Evolutionary conservation across 1,139 yeast species (phyloP).

Genomic region (Diutina catenulata): DNA sequence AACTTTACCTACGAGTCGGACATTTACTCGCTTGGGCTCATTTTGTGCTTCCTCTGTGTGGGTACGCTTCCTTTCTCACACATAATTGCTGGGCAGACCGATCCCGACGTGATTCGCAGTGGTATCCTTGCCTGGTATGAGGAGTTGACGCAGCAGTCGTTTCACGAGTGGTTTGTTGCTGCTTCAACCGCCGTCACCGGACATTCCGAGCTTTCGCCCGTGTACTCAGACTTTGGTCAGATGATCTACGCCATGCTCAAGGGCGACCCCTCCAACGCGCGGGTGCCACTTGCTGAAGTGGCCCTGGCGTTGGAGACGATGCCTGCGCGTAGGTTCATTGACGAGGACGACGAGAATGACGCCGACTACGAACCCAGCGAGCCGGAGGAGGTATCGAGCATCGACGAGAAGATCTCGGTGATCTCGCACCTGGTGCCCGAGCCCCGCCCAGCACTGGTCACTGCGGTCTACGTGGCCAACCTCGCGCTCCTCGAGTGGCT

Average conservation of each 20-base stretch:
- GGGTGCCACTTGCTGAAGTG: too few relatives aligned
- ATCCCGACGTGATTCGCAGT: slow-evolving; percentile 17
- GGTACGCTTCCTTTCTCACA: slow-evolving; percentile 50
- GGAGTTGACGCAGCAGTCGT: slow-evolving; percentile 12
- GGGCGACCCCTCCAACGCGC: too few relatives aligned
- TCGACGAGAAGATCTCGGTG: slow-evolving; percentile 7
- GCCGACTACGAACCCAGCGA: too few relatives aligned
- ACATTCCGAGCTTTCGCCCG: slow-evolving; percentile 7
- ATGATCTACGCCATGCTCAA: slow-evolving; percentile 23
- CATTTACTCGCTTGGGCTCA: slow-evolving; percentile 74
- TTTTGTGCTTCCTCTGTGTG: slow-evolving; percentile 60
- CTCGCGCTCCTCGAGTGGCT: too few relatives aligned
- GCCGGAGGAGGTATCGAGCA: slow-evolving; percentile 6
- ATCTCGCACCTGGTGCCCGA: too few relatives aligned
- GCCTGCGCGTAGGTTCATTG: too few relatives aligned
- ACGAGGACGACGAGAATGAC: too few relatives aligned
- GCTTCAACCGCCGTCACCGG: slow-evolving; percentile 8
- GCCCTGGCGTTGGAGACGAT: too few relatives aligned
- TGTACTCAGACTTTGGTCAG: slow-evolving; percentile 12
- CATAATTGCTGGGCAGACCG: slow-evolving; percentile 18
- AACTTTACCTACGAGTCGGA: slow-evolving; percentile 50
- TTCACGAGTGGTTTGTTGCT: slow-evolving; percentile 18
- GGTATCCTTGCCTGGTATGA: slow-evolving; percentile 23
- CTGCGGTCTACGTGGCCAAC: too few relatives aligned
- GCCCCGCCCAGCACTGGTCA: too few relatives aligned